Percentiles rank a stretch among this genome's conserved stretches.
phyloP scores from a whole-genome alignment of 768 basidiomycete genomes.

The Dioszegia aurantiaca region DNA sequence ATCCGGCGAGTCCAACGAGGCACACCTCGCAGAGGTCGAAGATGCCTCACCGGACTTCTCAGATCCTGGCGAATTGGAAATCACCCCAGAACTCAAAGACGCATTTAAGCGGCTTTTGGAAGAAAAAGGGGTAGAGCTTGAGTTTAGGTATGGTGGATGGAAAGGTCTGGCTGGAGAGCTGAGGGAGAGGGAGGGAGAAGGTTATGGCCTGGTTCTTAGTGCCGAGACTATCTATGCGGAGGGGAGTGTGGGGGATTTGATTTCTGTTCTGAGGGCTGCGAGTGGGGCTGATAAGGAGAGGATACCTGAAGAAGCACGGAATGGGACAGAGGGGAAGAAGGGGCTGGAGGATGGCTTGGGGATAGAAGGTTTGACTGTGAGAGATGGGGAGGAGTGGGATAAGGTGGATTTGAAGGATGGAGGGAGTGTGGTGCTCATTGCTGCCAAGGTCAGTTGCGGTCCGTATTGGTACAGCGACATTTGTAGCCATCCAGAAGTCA shows the following conservation, averaged over 20 bases:
- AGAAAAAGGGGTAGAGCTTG: slow-evolving; percentile 60
- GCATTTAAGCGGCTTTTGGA: slow-evolving; percentile 66
- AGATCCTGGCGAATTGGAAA: slow-evolving; percentile 61
- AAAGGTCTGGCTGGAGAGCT: slow-evolving; percentile 32
- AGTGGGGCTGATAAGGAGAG: neutral
- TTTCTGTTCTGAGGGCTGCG: slow-evolving; percentile 28
- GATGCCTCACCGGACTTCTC: slow-evolving; percentile 47
- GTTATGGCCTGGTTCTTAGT: slow-evolving; percentile 73
- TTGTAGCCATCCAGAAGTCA: too few relatives aligned
- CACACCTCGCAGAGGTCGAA: slow-evolving; percentile 23
- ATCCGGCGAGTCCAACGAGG: slow-evolving; percentile 29
- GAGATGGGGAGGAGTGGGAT: slow-evolving; percentile 12
- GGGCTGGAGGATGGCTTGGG: neutral
- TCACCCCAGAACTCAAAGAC: slow-evolving; percentile 63
- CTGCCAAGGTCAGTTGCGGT: slow-evolving; percentile 63
- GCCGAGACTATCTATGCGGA: slow-evolving; percentile 88
- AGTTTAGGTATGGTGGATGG: slow-evolving; percentile 85
- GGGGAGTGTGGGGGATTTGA: slow-evolving; percentile 63
- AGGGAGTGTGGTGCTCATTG: slow-evolving; percentile 60
- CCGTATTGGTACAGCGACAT: too few relatives aligned
- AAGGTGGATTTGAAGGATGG: neutral
- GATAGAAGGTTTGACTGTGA: neutral
- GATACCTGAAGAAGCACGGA: neutral
- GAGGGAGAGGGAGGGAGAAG: neutral
- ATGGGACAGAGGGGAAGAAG: neutral